These are phyloP conservation scores for Syzygium aqueum DNA, from an alignment of 345 rosid genomes.

Conservation along the genomic window DNA sequence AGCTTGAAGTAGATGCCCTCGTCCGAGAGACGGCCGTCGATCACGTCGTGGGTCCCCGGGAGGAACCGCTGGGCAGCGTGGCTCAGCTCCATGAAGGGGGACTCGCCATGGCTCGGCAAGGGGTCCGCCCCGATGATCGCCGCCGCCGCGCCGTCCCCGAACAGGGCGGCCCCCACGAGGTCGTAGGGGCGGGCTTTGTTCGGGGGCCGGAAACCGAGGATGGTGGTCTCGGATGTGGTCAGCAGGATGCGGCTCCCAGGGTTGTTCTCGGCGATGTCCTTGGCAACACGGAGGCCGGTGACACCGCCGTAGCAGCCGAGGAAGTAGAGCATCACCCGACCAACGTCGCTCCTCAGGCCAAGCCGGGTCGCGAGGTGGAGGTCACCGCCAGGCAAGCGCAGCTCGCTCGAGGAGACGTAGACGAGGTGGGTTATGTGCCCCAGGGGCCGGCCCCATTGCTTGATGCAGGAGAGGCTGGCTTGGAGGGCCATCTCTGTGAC, in stretches of 20 bases:
- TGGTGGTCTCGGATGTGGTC: constrained; percentile 87
- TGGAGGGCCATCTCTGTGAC: constrained; percentile 78
- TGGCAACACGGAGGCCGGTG: constrained; percentile 88
- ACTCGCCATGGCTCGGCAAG: constrained; percentile 21
- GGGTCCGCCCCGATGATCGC: constrained; percentile 71
- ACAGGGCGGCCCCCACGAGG: constrained; percentile 89
- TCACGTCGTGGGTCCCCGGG: constrained; percentile 71
- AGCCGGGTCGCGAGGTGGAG: constrained; percentile 64
- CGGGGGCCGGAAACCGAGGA: constrained; percentile 87
- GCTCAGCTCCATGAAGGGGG: constrained; percentile 84
- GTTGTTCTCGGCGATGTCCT: constrained; percentile 93
- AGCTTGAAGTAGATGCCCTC: constrained; percentile 90
- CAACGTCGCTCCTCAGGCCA: constrained; percentile 60
- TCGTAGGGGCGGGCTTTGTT: constrained; percentile 81
- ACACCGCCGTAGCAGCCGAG: constrained; percentile 90
- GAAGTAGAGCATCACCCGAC: constrained; percentile 82
- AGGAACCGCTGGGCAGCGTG: constrained; percentile 75
- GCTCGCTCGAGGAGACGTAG: constrained; percentile 91
- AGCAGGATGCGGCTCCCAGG: constrained; percentile 78
- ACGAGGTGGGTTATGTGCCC: constrained; percentile 81
- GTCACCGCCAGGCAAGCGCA: constrained; percentile 91
- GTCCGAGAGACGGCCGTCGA: constrained; percentile 73
- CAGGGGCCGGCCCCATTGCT: constrained; percentile 75
- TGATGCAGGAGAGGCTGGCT: constrained; percentile 75
- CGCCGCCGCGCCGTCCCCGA: constrained; percentile 94